Conservation (phyloP, 805 yeast genomes). For the Yamadazyma philogaea region DNA sequence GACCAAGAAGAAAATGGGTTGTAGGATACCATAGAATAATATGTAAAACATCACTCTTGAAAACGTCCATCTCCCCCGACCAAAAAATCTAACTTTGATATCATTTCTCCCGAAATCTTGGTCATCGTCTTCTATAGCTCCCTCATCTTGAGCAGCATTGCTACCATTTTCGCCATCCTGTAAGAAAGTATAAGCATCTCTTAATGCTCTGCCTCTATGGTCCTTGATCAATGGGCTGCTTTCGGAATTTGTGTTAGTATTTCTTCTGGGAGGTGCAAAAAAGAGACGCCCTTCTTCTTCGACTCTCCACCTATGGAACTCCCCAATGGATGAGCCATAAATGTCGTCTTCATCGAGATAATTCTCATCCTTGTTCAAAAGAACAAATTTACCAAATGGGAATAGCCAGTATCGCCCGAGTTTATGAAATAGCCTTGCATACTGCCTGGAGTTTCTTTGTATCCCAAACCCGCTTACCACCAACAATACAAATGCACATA, state of each 20-base stretch:
- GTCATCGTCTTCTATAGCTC: conserved; percentile 18
- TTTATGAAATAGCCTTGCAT: conserved; percentile 56
- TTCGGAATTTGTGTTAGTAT: conserved; percentile 29
- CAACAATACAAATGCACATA: conserved; percentile 48
- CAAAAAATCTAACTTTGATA: conserved; percentile 64
- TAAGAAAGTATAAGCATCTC: conserved; percentile 36
- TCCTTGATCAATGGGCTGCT: conserved; percentile 40
- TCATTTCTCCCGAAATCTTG: conserved; percentile 20
- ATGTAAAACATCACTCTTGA: conserved; percentile 78
- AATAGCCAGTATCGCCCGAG: conserved; percentile 69
- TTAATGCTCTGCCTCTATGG: conserved; percentile 39
- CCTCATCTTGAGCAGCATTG: conserved; percentile 16
- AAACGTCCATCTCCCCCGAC: conserved; percentile 87
- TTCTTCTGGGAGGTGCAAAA: conserved; percentile 63
- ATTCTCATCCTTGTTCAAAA: conserved; percentile 71
- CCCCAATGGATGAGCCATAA: conserved; percentile 81
- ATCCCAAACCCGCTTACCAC: conserved; percentile 38
- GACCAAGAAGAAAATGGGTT: conserved; percentile 60
- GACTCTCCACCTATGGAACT: conserved; percentile 85
- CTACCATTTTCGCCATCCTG: conserved; percentile 17
- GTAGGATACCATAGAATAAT: conserved; percentile 63
- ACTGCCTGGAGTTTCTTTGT: conserved; percentile 54
- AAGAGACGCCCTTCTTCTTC: conserved; percentile 74
- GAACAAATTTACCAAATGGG: conserved; percentile 91
- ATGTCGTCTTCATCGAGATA: conserved; percentile 84